Evolutionary conservation across 495 filamentous ascomycete genomes (phyloP).

Genomic region (Clohesyomyces aquaticus): DNA sequence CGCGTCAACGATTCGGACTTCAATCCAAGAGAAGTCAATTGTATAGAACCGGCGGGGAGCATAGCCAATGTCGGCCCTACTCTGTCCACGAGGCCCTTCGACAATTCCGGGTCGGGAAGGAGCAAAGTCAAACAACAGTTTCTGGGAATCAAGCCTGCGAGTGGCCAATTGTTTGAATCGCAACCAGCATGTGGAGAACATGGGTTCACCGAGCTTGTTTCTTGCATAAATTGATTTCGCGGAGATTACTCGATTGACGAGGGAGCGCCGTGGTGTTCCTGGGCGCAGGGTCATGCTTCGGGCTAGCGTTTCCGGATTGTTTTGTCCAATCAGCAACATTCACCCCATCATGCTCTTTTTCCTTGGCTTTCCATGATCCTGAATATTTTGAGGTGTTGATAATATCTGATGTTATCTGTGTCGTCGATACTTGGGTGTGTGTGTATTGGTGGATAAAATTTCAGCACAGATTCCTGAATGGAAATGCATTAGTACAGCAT

Average conservation of each 20-base stretch:
- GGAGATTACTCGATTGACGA: slow-evolving; percentile 4
- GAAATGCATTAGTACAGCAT: too few species aligned
- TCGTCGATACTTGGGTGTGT: too few species aligned
- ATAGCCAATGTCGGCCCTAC: neutral
- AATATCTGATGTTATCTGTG: too few species aligned
- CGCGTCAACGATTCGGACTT: neutral
- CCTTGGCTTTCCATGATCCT: too few species aligned
- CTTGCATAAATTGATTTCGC: slow-evolving; percentile 9
- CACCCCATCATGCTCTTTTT: slow-evolving; percentile 10
- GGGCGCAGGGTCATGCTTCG: neutral
- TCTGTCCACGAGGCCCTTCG: neutral
- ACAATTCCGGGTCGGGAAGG: neutral
- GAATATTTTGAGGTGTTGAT: too few species aligned
- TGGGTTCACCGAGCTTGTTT: slow-evolving; percentile 11
- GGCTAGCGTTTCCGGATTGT: slow-evolving; percentile 5
- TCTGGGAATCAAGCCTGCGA: neutral
- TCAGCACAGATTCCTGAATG: too few species aligned
- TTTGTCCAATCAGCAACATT: slow-evolving; percentile 5
- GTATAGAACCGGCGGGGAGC: neutral
- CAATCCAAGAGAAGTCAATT: neutral
- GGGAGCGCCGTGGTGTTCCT: slow-evolving; percentile 12
- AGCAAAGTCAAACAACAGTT: neutral
- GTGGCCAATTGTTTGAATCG: slow-evolving; percentile 3
- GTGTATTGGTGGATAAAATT: too few species aligned
- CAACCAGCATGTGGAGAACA: slow-evolving; percentile 5